These are phyloP conservation scores for Exophiala sideris DNA, from an alignment of 2,329 filamentous ascomycete genomes.

Conservation along the genomic window DNA sequence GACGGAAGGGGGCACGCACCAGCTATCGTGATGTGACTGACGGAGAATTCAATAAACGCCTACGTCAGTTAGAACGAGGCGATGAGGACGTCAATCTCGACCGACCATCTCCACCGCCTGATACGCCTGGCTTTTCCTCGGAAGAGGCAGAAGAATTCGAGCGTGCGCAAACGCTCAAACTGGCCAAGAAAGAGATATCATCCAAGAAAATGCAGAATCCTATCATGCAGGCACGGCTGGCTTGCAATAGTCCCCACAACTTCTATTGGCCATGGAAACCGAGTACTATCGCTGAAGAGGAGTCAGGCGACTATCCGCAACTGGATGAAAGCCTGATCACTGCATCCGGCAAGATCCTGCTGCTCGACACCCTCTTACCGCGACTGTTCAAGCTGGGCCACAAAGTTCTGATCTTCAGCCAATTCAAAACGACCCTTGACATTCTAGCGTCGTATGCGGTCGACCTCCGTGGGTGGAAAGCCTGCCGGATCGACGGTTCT, in stretches of 20 bases:
- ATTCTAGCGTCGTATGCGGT: constrained; percentile 82
- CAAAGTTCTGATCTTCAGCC: constrained; percentile 93
- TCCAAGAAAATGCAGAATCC: constrained; percentile 92
- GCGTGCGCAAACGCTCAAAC: constrained; percentile 33
- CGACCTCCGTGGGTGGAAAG: constrained; percentile 72
- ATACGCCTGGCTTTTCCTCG: constrained; percentile 20
- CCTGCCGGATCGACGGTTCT: constrained; percentile 86
- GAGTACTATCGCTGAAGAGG: constrained; percentile 60
- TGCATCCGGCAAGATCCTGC: constrained; percentile 90
- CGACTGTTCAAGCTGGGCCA: constrained; percentile 70
- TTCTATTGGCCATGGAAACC: constrained; percentile 86
- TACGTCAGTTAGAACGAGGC: constrained; percentile 43
- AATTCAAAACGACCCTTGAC: constrained; percentile 92
- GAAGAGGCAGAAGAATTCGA: constrained; percentile 34
- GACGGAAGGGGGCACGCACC: constrained; percentile 43
- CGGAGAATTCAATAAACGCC: constrained; percentile 74
- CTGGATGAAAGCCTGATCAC: constrained; percentile 81
- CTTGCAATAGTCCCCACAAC: constrained; percentile 92
- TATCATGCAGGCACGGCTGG: constrained; percentile 83
- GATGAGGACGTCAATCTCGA: constrained; percentile 50
- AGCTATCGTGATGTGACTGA: constrained; percentile 73
- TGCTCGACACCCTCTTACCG: constrained; percentile 81
- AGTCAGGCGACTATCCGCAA: constrained; percentile 47
- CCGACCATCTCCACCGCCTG: constrained; percentile 12
- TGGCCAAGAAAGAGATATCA: constrained; percentile 72